Conservation (phyloP, 371 early-diverging fungal genomes). For the Nematocida parisii region DNA sequence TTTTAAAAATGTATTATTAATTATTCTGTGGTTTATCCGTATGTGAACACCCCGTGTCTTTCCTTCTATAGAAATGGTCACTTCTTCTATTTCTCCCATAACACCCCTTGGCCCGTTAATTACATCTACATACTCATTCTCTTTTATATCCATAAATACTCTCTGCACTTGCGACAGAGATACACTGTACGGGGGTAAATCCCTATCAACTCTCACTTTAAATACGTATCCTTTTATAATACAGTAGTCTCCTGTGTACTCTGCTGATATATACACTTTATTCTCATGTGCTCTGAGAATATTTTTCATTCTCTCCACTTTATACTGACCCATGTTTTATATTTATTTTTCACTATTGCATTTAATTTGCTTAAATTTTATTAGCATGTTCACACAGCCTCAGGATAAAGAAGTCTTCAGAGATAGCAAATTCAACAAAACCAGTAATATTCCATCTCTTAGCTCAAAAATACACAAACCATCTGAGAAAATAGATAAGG, state of each 20-base stretch:
- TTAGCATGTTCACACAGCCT: slow-evolving; percentile 41
- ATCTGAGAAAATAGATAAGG: slow-evolving; percentile 1
- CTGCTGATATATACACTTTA: slow-evolving; percentile 39
- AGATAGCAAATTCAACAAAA: slow-evolving; percentile 14
- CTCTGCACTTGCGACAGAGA: slow-evolving; percentile 53
- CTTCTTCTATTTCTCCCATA: slow-evolving; percentile 27
- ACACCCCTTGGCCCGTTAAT: background rate
- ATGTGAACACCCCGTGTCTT: slow-evolving; percentile 26
- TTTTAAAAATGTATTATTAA: slow-evolving; percentile 9
- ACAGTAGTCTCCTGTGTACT: slow-evolving; percentile 29
- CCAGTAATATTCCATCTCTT: background rate
- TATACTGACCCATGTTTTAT: slow-evolving; percentile 38
- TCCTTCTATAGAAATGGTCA: slow-evolving; percentile 23
- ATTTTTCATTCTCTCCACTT: slow-evolving; percentile 50
- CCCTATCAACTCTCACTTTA: slow-evolving; percentile 1
- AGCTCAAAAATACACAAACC: background rate
- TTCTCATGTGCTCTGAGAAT: slow-evolving; percentile 40
- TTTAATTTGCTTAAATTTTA: slow-evolving; percentile 49
- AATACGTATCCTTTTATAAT: slow-evolving; percentile 40
- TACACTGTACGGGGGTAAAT: slow-evolving; percentile 21
- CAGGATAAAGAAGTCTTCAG: slow-evolving; percentile 35
- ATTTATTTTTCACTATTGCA: slow-evolving; percentile 37
- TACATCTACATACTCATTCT: slow-evolving; percentile 27
- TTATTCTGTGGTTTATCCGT: background rate
- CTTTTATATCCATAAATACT: slow-evolving; percentile 9